Base-by-base conservation (phyloP, 129 eudicot species). In the Flaveria bidentis region DNA sequence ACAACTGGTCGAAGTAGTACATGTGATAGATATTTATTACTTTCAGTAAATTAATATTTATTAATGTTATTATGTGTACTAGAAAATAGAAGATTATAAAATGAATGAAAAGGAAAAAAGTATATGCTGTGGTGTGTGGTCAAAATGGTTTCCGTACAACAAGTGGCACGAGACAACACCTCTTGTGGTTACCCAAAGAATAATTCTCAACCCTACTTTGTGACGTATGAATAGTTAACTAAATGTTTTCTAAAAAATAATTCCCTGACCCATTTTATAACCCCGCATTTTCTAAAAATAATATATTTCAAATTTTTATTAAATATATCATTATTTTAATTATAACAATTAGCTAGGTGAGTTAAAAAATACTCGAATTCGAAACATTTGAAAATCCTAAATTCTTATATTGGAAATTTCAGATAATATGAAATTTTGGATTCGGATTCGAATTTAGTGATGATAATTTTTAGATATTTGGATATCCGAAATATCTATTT, bases 111-210 rank as follows among this genome's bases (percentile, higher is more conserved):
- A 33, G 49, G 11, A 39, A 30, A 13, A 52, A 52, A 67, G 46
- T 45, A n/a, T 67, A 26, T 52, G 30, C 20, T 2, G 20, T 67
- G 57, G 14, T 77, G 67, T 67, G 75, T 44, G 75, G 75, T 18
- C 47, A 39, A 68, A 53, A 77, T 23, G 60, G 46, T 33, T 9
- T n/a, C 69, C 68, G 75, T 77, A 68, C 75, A 55, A 42, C 13
- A 22, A 22, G 81, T 76, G 51, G 80, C 75, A 6, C 55, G 44
- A 13, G 53, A 47, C 53, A 47, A 14, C 57, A 42, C 22, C 68
- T 77, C 81, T 23, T 41, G 81, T 67, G 81, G 69, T 22, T 52
- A 39, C 20, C 66, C 80, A 51, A 65, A 36, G 80, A 76, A 76
- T 65, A 76, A 18, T 52, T 76, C 16, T 23, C 53, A 18, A 76